phyloP scores from a whole-genome alignment of 2,329 filamentous ascomycete genomes.

The Fusarium ramigenum region DNA sequence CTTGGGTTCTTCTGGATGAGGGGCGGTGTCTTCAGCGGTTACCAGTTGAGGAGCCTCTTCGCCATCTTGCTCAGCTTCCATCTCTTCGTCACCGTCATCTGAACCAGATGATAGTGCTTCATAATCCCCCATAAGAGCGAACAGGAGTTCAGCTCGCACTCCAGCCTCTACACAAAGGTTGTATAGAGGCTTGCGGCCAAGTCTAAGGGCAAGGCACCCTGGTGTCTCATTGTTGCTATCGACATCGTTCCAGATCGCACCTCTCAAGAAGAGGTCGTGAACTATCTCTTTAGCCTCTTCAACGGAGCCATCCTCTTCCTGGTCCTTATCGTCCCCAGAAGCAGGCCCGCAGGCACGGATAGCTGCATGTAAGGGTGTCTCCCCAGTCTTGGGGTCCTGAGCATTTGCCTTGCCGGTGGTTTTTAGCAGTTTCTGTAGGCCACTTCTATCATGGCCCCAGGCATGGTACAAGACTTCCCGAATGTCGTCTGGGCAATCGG shows the following conservation, averaged over 20 bases:
- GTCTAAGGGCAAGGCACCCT: conserved; percentile 79
- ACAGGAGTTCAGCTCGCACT: conserved; percentile 86
- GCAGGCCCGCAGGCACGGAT: conserved; percentile 76
- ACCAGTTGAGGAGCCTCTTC: conserved; percentile 47
- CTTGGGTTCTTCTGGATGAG: conserved; percentile 42
- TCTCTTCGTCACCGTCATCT: conserved; percentile 59
- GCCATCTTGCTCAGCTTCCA: conserved; percentile 57
- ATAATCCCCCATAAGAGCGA: conserved; percentile 84
- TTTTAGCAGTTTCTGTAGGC: conserved; percentile 75
- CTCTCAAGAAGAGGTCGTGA: conserved; percentile 81
- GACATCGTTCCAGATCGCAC: conserved; percentile 97
- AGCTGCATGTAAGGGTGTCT: conserved; percentile 88
- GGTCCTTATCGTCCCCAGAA: conserved; percentile 41
- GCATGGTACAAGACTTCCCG: conserved; percentile 63
- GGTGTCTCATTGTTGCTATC: conserved; percentile 89
- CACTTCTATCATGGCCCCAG: conserved; percentile 69
- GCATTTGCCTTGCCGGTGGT: conserved; percentile 73
- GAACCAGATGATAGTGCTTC: conserved; percentile 72
- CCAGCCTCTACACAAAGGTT: conserved; percentile 87
- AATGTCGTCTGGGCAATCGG: conserved; percentile 60
- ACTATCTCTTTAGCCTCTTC: conserved; percentile 74
- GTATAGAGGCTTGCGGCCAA: conserved; percentile 79
- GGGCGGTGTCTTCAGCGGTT: conserved; percentile 44
- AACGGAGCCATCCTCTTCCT: conserved; percentile 55
- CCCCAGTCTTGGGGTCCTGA: conserved; percentile 85